A percentile compares a stretch with the other conserved stretches of the same genome.
phyloP scores from a whole-genome alignment of 108 stramenopile species.

The Cyclotella distinguenda region DNA sequence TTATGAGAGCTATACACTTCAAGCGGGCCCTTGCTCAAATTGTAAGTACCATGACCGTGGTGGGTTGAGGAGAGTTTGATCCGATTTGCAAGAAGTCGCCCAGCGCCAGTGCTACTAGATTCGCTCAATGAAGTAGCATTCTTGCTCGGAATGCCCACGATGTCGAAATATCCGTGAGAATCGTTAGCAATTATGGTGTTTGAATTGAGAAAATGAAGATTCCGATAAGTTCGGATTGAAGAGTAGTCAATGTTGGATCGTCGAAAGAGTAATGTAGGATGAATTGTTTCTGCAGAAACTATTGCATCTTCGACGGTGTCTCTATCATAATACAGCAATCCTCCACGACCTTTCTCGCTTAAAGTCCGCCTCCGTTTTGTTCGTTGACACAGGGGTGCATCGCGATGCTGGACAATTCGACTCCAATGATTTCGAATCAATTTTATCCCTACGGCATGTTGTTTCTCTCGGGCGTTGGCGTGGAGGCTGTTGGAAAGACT shows the following conservation, averaged over 20 bases:
- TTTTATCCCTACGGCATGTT: not conserved
- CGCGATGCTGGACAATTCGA: too few relatives aligned
- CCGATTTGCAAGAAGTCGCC: conserved; percentile 4
- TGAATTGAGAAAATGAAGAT: conserved; percentile 13
- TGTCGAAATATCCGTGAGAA: conserved; percentile 5
- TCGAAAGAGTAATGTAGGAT: conserved; percentile 4
- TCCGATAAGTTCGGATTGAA: not conserved
- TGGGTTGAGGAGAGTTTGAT: not conserved
- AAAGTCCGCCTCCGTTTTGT: not conserved
- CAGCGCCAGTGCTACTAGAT: not conserved
- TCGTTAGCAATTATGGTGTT: conserved; percentile 4
- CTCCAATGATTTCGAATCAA: conserved; percentile 12
- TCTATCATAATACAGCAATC: not conserved
- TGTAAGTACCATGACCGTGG: not conserved
- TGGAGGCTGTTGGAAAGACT: too few relatives aligned
- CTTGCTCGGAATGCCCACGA: not conserved
- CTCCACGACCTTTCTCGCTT: not conserved
- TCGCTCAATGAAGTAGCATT: too few relatives aligned
- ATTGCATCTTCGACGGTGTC: not conserved
- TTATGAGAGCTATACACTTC: conserved; percentile 7
- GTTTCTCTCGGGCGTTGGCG: not conserved
- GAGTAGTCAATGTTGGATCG: not conserved
- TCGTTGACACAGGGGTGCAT: not conserved
- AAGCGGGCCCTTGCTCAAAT: not conserved
- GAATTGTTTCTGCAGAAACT: not conserved